Base-by-base conservation (phyloP, 352 stramenopile genomes). In the Phytophthora tubulina region DNA sequence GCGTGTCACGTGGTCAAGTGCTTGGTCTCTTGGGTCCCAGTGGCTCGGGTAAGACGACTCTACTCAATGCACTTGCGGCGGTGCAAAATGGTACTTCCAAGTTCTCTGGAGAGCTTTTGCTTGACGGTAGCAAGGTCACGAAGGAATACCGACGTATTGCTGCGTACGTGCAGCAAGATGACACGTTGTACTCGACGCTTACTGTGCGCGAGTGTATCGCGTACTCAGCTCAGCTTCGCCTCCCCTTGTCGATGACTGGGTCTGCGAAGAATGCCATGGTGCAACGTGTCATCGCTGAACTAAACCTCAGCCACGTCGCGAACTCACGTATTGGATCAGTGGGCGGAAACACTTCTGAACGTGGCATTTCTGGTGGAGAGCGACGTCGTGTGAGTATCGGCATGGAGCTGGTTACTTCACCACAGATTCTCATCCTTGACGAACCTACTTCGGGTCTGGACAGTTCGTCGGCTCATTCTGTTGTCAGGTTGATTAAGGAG, bases 361-460 rank as follows among this genome's bases (percentile, higher is more conserved):
- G 96, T 54, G 97, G 97, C 14, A 85, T 99, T 31, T 98, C 91
- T 56, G 96, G 96, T 14, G 96, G 96, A 9, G 96, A 99, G 73
- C 84, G 92, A 35, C 95, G 97, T 44, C 85, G 96, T 31, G 92
- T 98, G 35, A 97, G 86, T 42, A 98, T 99, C 71, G 94, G 92
- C 36, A 97, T 97, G 84, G 94, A 98, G 68, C 91, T 98, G 62
- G 93, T 99, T 31, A 97, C 87, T 27, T 94, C 82, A 39, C 85
- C 87, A 15, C 89, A 94, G 78, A 93, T 96, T 45, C 53, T 96
- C 60, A 95, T 97, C 32, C 64, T 97, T 33, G 93, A 98, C 63
- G 96, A 99, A 62, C 96, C 96, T 17, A 98, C 95, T 0, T 97
- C 85, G 6, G 96, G 95, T 6, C 75, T 98, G 7, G 96, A 99